Conservation (phyloP, 208 protist species). For the Trypanosoma theileri region DNA sequence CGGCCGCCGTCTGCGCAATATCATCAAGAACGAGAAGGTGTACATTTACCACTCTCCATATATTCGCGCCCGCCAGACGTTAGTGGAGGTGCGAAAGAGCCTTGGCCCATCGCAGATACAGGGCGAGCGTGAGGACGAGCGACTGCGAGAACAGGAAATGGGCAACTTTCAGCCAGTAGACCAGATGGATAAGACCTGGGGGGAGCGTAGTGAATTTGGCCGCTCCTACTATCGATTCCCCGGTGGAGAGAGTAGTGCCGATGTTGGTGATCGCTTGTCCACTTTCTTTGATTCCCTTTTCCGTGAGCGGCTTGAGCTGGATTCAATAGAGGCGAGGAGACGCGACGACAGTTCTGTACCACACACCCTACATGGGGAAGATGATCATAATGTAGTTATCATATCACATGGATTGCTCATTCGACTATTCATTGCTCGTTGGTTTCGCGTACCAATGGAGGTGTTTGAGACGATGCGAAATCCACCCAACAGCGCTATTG, state of each 20-base stretch:
- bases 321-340: slow-evolving; percentile 23
- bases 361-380: slow-evolving; percentile 11
- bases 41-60: slow-evolving; percentile 93
- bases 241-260: slow-evolving; percentile 86
- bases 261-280: slow-evolving; percentile 90
- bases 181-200: slow-evolving; percentile 73
- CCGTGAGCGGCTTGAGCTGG: slow-evolving; percentile 68
- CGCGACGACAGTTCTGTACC: slow-evolving; percentile 23
- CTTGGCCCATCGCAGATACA: slow-evolving; percentile 65
- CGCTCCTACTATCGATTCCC: slow-evolving; percentile 92
- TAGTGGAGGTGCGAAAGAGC: slow-evolving; percentile 78
- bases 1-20: slow-evolving; percentile 62
- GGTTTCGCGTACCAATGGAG: slow-evolving; percentile 83
- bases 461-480: slow-evolving; percentile 89
- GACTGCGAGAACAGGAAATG: slow-evolving; percentile 93
- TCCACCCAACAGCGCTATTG: slow-evolving; percentile 87
- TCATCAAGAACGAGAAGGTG: slow-evolving; percentile 76
- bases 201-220: slow-evolving; percentile 68
- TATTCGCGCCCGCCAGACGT: slow-evolving; percentile 79
- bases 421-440: slow-evolving; percentile 82
- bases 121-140: slow-evolving; percentile 90
- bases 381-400: slow-evolving; percentile 86
- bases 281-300: slow-evolving; percentile 87
- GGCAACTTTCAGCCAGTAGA: slow-evolving; percentile 90
- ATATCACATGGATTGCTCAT: slow-evolving; percentile 87